Evolutionary conservation across 352 stramenopile genomes (phyloP).

Genomic region (Aphanomyces invadans): DNA sequence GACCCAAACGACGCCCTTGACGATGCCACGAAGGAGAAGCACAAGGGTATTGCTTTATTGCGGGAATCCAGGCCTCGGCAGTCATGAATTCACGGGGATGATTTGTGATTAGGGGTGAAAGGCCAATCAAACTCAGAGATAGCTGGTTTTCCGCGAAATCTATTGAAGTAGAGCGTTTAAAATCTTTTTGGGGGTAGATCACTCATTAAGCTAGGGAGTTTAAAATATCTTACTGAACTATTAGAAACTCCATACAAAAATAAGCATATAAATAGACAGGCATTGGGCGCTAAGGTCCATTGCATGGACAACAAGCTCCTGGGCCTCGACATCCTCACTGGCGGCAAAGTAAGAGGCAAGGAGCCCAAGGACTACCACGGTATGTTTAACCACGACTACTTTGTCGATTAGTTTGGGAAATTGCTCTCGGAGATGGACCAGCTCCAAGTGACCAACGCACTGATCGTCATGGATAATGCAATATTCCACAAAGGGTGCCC

Average conservation of each 20-base stretch:
- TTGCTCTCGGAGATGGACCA: not conserved
- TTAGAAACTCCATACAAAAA: not conserved
- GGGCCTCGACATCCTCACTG: not conserved
- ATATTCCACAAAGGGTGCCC: not conserved
- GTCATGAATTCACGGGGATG: no score
- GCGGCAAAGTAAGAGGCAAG: not conserved
- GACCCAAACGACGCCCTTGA: not conserved
- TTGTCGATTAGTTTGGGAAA: not conserved
- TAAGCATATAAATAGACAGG: not conserved
- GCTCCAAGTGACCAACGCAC: not conserved
- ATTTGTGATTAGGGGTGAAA: no score
- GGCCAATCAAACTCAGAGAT: no score
- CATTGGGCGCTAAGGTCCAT: no score
- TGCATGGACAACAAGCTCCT: no score
- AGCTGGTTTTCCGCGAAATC: no score
- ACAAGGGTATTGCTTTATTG: conserved; percentile 22
- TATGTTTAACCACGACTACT: conserved; percentile 14
- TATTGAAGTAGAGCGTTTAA: no score
- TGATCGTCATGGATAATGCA: not conserved
- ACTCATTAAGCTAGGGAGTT: no score
- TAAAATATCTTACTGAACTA: no score
- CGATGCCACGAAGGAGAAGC: not conserved
- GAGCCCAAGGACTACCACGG: not conserved
- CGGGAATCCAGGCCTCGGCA: not conserved
- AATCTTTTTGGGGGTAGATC: no score